phyloP scores from a whole-genome alignment of 768 basidiomycete species.

The Termitomyces sp. region DNA sequence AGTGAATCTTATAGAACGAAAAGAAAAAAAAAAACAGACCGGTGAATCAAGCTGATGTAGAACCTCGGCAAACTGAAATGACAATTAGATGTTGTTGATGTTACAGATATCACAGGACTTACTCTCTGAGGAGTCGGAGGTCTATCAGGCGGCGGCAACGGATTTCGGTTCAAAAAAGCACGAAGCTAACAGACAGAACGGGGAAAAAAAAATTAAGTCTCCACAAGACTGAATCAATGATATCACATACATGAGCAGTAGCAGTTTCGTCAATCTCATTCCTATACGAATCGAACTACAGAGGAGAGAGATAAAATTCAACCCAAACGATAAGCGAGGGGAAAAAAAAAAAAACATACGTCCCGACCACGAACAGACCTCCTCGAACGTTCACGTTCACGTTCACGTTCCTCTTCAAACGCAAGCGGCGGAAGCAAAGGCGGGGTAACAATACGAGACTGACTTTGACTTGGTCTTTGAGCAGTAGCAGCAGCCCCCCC shows the following conservation, averaged over 20 bases:
- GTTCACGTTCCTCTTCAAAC: constrained; percentile 26
- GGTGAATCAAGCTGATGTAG: background rate
- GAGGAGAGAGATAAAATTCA: background rate
- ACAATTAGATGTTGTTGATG: background rate
- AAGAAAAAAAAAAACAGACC: background rate
- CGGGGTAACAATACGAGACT: background rate
- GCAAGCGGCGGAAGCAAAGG: constrained; percentile 32
- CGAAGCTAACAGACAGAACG: background rate
- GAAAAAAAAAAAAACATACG: background rate
- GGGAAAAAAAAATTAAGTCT: too few relatives aligned
- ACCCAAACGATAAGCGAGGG: background rate
- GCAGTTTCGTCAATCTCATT: background rate
- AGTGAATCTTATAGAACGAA: too few relatives aligned
- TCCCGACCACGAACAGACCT: background rate
- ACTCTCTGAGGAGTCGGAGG: background rate
- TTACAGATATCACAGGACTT: background rate
- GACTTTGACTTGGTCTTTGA: too few relatives aligned
- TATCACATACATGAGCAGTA: constrained; percentile 2
- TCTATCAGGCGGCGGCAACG: background rate
- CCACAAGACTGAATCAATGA: too few relatives aligned
- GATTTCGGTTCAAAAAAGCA: background rate
- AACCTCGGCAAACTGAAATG: background rate
- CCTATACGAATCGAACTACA: background rate
- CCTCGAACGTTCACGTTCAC: too few relatives aligned
- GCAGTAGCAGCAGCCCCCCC: background rate